Conservation (phyloP, 2,329 filamentous ascomycete species). For the Aureobasidium sp. region DNA sequence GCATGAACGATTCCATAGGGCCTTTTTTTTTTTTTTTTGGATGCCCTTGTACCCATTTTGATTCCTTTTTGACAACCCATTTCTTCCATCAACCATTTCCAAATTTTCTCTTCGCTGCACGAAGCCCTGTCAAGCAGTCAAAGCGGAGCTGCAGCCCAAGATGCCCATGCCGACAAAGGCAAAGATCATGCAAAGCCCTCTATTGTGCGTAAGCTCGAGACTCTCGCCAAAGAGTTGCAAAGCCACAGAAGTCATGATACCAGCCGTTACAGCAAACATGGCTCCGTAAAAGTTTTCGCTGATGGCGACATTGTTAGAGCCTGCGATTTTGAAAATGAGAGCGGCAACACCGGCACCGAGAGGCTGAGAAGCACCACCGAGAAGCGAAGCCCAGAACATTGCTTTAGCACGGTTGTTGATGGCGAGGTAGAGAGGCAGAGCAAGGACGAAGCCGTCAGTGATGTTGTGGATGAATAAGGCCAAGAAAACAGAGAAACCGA, state of each 20-base stretch:
- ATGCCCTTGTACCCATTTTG: no score
- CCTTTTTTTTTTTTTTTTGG: no score
- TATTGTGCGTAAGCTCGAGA: conserved; percentile 70
- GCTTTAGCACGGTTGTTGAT: conserved; percentile 71
- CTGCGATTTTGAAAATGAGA: conserved; percentile 72
- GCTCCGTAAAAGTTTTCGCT: conserved; percentile 59
- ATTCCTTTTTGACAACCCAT: background rate
- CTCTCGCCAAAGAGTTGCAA: conserved; percentile 84
- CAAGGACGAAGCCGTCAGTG: conserved; percentile 91
- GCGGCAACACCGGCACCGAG: conserved; percentile 76
- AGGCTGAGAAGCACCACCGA: conserved; percentile 83
- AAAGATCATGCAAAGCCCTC: conserved; percentile 68
- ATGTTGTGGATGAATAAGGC: conserved; percentile 98
- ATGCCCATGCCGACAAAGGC: conserved; percentile 82
- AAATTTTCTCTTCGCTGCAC: background rate
- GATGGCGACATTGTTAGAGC: conserved; percentile 38
- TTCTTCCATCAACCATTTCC: background rate
- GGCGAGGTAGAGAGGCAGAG: conserved; percentile 85
- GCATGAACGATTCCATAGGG: no score
- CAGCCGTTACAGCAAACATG: conserved; percentile 82
- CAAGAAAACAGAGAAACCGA: conserved; percentile 89
- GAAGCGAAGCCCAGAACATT: conserved; percentile 72
- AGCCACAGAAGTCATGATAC: conserved; percentile 92
- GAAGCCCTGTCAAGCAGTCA: conserved; percentile 49
- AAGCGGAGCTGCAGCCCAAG: conserved; percentile 73